Conservation (phyloP, 805 yeast genomes). For the Saturnispora serradocipensis region DNA sequence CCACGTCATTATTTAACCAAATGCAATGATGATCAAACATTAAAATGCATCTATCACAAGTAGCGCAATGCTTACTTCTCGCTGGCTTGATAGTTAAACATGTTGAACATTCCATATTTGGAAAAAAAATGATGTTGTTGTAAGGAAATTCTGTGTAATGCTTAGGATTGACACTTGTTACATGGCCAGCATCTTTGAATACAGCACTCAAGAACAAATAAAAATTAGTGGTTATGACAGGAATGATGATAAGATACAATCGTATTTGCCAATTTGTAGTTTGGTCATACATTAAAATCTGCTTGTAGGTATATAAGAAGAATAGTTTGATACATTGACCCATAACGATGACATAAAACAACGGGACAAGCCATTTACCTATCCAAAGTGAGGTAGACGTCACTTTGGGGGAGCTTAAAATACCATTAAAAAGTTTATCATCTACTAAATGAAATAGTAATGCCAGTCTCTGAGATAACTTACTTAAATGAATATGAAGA, state of each 20-base stretch:
- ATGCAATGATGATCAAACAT: conserved; percentile 58
- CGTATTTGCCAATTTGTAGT: conserved; percentile 7
- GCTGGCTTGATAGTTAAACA: conserved; percentile 67
- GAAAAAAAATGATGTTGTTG: conserved; percentile 36
- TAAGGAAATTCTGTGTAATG: conserved; percentile 22
- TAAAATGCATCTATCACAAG: conserved; percentile 56
- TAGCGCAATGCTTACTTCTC: conserved; percentile 65
- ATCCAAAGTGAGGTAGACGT: conserved; percentile 9
- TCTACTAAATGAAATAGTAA: conserved; percentile 17
- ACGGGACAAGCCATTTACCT: conserved; percentile 38
- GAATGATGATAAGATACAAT: conserved; percentile 21
- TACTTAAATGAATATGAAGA: conserved; percentile 10
- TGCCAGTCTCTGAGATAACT: not conserved
- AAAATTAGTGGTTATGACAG: conserved; percentile 28
- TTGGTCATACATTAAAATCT: conserved; percentile 11
- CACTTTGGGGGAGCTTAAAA: conserved; percentile 11
- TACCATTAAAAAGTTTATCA: conserved; percentile 18
- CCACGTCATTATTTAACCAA: conserved; percentile 48
- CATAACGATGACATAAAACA: conserved; percentile 31
- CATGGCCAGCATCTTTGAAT: conserved; percentile 36
- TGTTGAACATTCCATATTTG: conserved; percentile 31
- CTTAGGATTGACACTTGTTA: conserved; percentile 2
- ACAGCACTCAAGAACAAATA: conserved; percentile 31
- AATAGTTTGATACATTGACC: conserved; percentile 22
- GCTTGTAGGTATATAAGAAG: conserved; percentile 17